Evolutionary conservation across 129 eudicot genomes (phyloP).

Genomic region (Oenanthe sinensis): DNA sequence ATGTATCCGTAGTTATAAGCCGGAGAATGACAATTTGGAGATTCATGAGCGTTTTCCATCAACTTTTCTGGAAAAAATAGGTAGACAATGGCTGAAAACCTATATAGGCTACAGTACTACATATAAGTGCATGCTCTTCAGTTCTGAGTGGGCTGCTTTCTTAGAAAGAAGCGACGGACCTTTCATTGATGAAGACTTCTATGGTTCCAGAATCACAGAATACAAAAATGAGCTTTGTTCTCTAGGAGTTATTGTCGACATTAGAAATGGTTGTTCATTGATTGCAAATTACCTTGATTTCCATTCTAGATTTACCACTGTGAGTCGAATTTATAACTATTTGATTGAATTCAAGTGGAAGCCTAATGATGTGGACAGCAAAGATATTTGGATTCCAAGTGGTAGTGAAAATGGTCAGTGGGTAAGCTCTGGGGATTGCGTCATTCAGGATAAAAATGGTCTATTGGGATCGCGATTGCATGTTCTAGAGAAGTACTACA

Average conservation of each 20-base stretch:
- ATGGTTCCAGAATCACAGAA: conserved; percentile 23
- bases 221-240: conserved; percentile 27
- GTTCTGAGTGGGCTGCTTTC: conserved; percentile 13
- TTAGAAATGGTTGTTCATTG: conserved; percentile 22
- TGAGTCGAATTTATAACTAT: conserved; percentile 27
- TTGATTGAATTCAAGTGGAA: conserved; percentile 26
- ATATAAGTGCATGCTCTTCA: conserved; percentile 33
- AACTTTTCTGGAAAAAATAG: conserved; percentile 2
- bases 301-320: conserved; percentile 20
- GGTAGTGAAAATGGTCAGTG: conserved; percentile 36
- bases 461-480: conserved; percentile 28
- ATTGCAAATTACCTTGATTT: conserved; percentile 27
- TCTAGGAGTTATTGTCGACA: conserved; percentile 21
- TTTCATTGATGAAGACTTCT: conserved; percentile 43
- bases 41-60: background rate
- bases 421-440: conserved; percentile 34
- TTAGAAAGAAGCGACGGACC: conserved; percentile 37
- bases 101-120: conserved; percentile 34
- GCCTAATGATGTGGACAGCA: conserved; percentile 13
- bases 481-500: conserved; percentile 31
- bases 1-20: conserved; percentile 14
- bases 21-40: background rate
- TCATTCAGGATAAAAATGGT: conserved; percentile 28
- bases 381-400: conserved; percentile 41
- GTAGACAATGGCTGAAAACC: conserved; percentile 38